Evolutionary conservation across 1,139 yeast species (phyloP), one percentile per base, ranked within the genome.

Genomic region (Nematodospora anomalae): DNA sequence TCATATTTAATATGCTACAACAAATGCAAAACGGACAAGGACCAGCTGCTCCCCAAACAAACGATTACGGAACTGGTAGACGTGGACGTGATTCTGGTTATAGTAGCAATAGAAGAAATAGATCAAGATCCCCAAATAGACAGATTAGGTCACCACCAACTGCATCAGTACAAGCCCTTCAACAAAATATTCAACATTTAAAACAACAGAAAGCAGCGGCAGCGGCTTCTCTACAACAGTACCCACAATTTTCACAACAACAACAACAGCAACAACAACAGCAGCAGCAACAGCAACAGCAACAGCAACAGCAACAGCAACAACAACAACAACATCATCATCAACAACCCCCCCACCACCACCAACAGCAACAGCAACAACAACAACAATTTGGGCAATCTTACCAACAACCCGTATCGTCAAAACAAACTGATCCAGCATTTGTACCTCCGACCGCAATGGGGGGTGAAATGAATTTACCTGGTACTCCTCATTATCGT

Each of bases 401-500:
- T 23, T 51, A 35, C n/a, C 35, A 28, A 23, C 47, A 30, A 31
- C 47, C 33, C 28, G 34, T 35, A 12, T 41, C 35, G 16, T 30
- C 34, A 15, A 43, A 38, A 16, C 36, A 27, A 15, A 30, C 31
- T 8, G 33, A 40, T 26, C 33, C 43, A 21, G 38, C 38, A 2
- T 36, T 35, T 36, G 43, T 30, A 14, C 41, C 47, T 6, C 46
- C 47, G 15, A 30, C 27, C 21, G 47, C 42, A 11, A 41, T 44
- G 49, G 48, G 48, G 10, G 80, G 79, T 37, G 92, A 85, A 58
- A 64, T 68, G 53, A 84, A 85, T 54, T 61, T 71, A 11, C 87
- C 83, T 31, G 83, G 83, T 3, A 80, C 79, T 37, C 80, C 85
- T 5, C 89, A 84, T 57, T 83, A 67, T 58, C 79, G 94, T 59